Base-by-base conservation (phyloP, 2,329 filamentous ascomycete genomes). In the Gyromitra esculenta region DNA sequence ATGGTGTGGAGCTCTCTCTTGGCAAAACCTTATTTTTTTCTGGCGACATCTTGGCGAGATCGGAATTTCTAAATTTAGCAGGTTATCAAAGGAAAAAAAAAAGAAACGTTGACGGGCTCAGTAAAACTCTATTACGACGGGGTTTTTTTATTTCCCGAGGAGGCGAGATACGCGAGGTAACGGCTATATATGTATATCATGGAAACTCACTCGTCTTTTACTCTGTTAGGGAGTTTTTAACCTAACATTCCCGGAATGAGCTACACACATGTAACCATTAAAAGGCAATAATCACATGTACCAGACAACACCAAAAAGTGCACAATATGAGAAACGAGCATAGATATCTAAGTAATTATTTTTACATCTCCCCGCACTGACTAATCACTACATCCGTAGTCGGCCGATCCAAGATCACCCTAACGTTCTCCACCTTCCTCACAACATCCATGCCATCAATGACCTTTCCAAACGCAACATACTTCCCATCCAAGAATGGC, bases 381-480 rank as follows among this genome's bases (percentile, higher is more conserved):
- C 90, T 87, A 81, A 99, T 91, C 13, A 90, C 88, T 1, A 98
- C 91, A 82, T 97, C 94, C 82, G 95, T 86, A 80, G 92, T 92
- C 2, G 95, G 96, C 82, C 92, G 89, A 82, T 97, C 95, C 82
- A 92, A 88, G 2, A 91, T 92, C 8, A 92, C 96, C 84, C 95
- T 91, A 41, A 93, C 96, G 77, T 92, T 91, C 86, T 98, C 95
- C 84, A 99, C 91, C 89, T 97, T 98, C 80, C 87, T 88, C 56
- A 98, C 92, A 5, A 97, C 90, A 76, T 97, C 93, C 88, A 97
- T 91, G 48, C 95, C 94, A 52, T 94, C 92, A 57, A 93, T 87
- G 1, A 98, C 95, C 83, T 92, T 91, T 65, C 96, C 96, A 81
- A 98, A 98, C 18, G 98, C 94, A 73, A 97, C 94, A 83, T 99